These are phyloP conservation scores for Sporormia fimetaria DNA, from an alignment of 495 filamentous ascomycete genomes.

Conservation along the genomic window DNA sequence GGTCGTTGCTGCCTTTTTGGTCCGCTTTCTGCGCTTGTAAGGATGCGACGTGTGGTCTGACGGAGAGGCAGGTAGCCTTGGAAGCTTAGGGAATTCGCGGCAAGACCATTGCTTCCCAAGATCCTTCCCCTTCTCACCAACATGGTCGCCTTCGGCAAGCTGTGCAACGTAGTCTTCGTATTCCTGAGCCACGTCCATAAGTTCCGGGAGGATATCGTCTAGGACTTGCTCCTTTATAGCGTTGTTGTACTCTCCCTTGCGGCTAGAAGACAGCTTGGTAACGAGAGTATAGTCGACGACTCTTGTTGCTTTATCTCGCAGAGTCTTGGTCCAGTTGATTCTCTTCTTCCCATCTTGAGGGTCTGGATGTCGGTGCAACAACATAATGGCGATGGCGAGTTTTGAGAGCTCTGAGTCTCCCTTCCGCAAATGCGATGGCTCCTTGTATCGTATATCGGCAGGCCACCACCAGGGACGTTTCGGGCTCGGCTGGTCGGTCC, in stretches of 20 bases:
- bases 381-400: neutral
- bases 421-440: slow-evolving; percentile 9
- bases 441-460: neutral
- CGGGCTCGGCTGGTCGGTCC: neutral
- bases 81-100: no score
- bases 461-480: slow-evolving; percentile 10
- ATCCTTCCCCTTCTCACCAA: no score
- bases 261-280: neutral
- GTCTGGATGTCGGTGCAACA: neutral
- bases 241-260: neutral
- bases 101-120: no score
- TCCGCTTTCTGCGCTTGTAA: no score
- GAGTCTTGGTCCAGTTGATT: neutral
- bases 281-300: neutral
- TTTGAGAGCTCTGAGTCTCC: neutral
- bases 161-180: slow-evolving; percentile 13
- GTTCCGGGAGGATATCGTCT: neutral
- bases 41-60: no score
- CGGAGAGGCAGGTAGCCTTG: no score
- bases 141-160: no score
- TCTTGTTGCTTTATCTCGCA: neutral
- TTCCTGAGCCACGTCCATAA: slow-evolving; percentile 1
- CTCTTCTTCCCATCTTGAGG: neutral
- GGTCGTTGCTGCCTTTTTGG: no score
- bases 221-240: neutral